Conservation (phyloP, 768 basidiomycete species). For the Xerocomellus amylosporus region DNA sequence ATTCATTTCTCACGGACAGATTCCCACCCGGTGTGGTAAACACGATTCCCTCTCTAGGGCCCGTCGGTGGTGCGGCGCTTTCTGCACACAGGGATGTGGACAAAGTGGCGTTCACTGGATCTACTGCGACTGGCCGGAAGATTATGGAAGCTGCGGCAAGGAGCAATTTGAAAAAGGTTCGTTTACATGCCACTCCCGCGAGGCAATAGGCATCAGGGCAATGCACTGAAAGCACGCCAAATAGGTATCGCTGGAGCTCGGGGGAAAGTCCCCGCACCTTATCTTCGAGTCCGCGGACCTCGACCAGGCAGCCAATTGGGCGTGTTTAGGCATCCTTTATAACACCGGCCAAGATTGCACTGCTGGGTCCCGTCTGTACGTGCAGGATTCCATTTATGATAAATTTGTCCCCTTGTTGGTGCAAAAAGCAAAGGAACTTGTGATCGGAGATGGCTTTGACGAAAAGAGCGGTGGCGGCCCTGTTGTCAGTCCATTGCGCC, state of each 20-base stretch:
- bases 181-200: conserved; percentile 28
- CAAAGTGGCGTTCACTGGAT: conserved; percentile 95
- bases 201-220: conserved; percentile 17
- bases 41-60: conserved; percentile 78
- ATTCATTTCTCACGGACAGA: conserved; percentile 36
- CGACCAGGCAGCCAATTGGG: conserved; percentile 83
- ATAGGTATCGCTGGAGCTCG: conserved; percentile 87
- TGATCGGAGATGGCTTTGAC: conserved; percentile 81
- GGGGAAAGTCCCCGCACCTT: conserved; percentile 88
- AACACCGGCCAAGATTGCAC: conserved; percentile 94
- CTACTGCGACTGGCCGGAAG: conserved; percentile 83
- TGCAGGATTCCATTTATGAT: conserved; percentile 85
- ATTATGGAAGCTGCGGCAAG: conserved; percentile 91
- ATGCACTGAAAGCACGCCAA: conserved; percentile 10
- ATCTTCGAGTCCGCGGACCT: conserved; percentile 90
- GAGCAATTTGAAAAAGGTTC: conserved; percentile 90
- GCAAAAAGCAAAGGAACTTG: conserved; percentile 61
- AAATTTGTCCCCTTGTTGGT: conserved; percentile 70
- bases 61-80: conserved; percentile 82
- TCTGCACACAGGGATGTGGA: conserved; percentile 82
- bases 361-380: conserved; percentile 86
- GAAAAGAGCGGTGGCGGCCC: conserved; percentile 76
- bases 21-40: conserved; percentile 93
- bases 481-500: conserved; percentile 51
- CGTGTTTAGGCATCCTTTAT: conserved; percentile 80